phyloP scores from a whole-genome alignment of 441 rosid species.

The Cnidoscolus chayamansa region DNA sequence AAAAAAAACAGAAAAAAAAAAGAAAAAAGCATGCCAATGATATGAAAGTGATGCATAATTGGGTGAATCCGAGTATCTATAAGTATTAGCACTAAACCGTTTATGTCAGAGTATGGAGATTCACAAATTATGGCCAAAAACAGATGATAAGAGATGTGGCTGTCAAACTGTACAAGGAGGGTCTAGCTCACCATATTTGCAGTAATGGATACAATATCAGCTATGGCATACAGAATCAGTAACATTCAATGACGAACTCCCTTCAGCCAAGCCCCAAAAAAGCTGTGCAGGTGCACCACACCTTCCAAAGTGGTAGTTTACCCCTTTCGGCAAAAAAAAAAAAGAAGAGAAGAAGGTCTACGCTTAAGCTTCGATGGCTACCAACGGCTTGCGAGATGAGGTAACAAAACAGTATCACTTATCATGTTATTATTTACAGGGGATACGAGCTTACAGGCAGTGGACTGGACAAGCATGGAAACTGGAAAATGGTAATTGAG shows the following conservation, averaged over 20 bases:
- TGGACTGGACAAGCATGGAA: neutral
- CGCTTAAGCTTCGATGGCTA: constrained; percentile 5
- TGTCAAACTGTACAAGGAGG: neutral
- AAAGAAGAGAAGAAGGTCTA: too few species aligned
- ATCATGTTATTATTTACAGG: neutral
- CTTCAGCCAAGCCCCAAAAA: neutral
- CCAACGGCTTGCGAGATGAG: neutral
- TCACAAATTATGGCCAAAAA: too few species aligned
- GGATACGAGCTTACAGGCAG: neutral
- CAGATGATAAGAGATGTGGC: too few species aligned
- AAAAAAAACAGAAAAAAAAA: neutral
- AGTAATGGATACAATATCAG: neutral
- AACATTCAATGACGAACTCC: neutral
- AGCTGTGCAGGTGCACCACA: neutral
- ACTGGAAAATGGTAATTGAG: neutral
- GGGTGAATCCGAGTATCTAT: too few species aligned
- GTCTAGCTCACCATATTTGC: neutral
- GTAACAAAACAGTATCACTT: neutral
- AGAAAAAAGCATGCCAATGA: too few species aligned
- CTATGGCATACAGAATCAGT: neutral
- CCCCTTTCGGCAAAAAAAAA: too few species aligned
- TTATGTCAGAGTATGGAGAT: too few species aligned
- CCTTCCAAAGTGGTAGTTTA: neutral
- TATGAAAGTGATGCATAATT: too few species aligned
- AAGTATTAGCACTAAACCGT: too few species aligned